These are phyloP conservation scores for Exserohilum turcica DNA, from an alignment of 2,329 filamentous ascomycete species.

Conservation along the genomic window DNA sequence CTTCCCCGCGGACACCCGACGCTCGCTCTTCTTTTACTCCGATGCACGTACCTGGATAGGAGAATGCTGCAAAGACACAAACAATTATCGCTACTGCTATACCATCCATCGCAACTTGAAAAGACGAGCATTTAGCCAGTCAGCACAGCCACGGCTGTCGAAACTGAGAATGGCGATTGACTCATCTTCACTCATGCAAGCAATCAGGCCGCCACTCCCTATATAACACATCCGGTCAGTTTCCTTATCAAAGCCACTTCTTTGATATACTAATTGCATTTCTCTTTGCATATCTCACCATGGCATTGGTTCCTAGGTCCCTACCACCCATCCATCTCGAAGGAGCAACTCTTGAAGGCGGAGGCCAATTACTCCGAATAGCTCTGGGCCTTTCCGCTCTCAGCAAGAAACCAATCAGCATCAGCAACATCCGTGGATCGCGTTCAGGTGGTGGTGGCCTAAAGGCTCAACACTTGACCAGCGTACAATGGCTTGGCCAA, in stretches of 20 bases:
- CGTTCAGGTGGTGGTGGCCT: slow-evolving; percentile 59
- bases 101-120: background rate
- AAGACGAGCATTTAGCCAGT: background rate
- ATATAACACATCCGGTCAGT: background rate
- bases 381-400: slow-evolving; percentile 61
- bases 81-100: background rate
- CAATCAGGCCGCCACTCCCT: background rate
- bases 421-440: slow-evolving; percentile 61
- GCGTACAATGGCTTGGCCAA: slow-evolving; percentile 58
- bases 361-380: slow-evolving; percentile 65
- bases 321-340: slow-evolving; percentile 48
- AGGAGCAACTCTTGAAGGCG: slow-evolving; percentile 65
- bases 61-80: background rate
- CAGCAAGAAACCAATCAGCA: slow-evolving; percentile 55
- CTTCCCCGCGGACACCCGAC: background rate
- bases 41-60: background rate
- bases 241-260: background rate
- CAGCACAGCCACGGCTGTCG: background rate
- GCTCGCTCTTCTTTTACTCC: background rate
- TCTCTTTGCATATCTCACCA: background rate
- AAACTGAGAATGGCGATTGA: background rate
- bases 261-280: background rate
- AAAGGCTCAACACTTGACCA: slow-evolving; percentile 63
- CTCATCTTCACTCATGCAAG: slow-evolving; percentile 8
- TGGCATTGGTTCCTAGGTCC: slow-evolving; percentile 10